Evolutionary conservation across 1,284 basidiomycete genomes (phyloP).

Genomic region (Polyporus tsugae): DNA sequence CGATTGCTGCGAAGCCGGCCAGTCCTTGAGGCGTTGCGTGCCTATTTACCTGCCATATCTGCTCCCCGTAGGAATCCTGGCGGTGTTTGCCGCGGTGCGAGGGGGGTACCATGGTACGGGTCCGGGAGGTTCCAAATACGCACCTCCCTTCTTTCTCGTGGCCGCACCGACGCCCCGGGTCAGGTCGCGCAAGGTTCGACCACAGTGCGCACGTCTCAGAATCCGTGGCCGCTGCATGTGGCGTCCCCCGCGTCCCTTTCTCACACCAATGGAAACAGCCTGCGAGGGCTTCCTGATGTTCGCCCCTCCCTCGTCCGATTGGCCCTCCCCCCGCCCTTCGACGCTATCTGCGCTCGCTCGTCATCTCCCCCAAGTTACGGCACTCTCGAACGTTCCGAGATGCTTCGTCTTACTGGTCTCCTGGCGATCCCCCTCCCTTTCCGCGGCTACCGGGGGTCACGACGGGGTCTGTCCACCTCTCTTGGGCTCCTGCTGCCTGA

Average conservation of each 20-base stretch:
- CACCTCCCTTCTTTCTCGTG: constrained; percentile 18
- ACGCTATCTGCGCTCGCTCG: constrained; percentile 27
- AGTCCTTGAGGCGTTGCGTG: constrained; percentile 25
- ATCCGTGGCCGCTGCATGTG: constrained; percentile 30
- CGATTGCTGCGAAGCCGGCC: constrained; percentile 26
- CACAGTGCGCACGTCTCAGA: constrained; percentile 8
- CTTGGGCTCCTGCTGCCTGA: constrained; percentile 4
- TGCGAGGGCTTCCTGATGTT: constrained; percentile 36
- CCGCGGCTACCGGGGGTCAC: constrained; percentile 1
- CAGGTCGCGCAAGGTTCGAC: constrained; percentile 19
- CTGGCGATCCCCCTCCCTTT: constrained; percentile 25
- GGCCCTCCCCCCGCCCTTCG: constrained; percentile 26
- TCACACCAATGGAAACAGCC: constrained; percentile 35
- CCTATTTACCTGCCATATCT: constrained; percentile 36
- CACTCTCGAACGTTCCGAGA: constrained; percentile 20
- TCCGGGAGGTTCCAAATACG: constrained; percentile 24
- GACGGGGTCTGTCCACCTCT: not conserved
- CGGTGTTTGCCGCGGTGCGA: constrained; percentile 26
- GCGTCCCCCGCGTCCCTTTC: constrained; percentile 28
- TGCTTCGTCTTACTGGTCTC: constrained; percentile 17
- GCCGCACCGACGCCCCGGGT: constrained; percentile 15
- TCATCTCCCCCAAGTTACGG: constrained; percentile 21
- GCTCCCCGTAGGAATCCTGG: constrained; percentile 27
- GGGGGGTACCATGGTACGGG: constrained; percentile 25
- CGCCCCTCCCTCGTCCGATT: constrained; percentile 37